These are phyloP conservation scores for Acanthochlamys bracteata DNA, from an alignment of 106 monocot genomes.

Conservation along the genomic window DNA sequence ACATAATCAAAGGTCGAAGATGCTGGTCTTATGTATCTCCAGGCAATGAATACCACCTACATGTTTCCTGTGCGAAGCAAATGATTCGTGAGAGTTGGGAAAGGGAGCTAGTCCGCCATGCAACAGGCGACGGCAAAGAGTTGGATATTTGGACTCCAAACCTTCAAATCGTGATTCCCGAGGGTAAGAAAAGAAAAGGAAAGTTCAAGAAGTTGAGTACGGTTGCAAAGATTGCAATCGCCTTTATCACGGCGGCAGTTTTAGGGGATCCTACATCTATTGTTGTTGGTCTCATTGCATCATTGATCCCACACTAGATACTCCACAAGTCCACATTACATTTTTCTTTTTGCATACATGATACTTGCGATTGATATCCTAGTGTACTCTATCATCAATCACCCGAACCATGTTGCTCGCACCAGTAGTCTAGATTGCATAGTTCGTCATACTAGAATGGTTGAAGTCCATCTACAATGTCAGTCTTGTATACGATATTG, in stretches of 20 bases:
- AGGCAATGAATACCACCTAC: neutral
- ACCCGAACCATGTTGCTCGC: no score
- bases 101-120: no score
- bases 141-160: neutral
- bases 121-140: neutral
- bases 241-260: neutral
- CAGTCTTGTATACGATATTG: no score
- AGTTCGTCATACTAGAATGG: no score
- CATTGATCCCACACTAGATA: conserved; percentile 1
- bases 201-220: neutral
- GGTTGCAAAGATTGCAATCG: conserved; percentile 3
- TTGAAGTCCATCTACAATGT: no score
- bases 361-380: no score
- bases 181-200: neutral
- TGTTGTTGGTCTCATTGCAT: conserved; percentile 1
- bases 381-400: no score
- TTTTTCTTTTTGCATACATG: no score
- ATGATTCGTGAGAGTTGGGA: conserved; percentile 4
- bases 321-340: no score
- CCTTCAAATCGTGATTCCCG: neutral
- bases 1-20: neutral
- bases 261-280: conserved; percentile 5
- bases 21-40: conserved; percentile 6
- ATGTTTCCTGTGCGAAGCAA: conserved; percentile 2
- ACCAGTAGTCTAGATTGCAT: no score